A percentile compares a stretch with the other conserved stretches of the same genome.
These are phyloP conservation scores for Pseudogymnoascus sp. DNA, from an alignment of 2,329 filamentous ascomycete genomes.

Conservation along the genomic window DNA sequence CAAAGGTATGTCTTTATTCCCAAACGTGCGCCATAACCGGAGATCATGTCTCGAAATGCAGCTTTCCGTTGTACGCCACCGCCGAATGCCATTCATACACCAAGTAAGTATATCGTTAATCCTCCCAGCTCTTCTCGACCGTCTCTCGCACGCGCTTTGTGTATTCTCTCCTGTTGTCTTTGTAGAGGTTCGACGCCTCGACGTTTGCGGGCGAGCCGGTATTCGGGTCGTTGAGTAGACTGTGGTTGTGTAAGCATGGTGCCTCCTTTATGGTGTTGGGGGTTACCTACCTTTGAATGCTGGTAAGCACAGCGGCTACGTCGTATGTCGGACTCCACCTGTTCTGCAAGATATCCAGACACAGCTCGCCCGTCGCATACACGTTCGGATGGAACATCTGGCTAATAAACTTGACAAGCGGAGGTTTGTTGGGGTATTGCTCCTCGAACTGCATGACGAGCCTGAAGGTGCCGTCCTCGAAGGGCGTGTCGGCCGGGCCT, in stretches of 20 bases:
- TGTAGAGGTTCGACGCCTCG: conserved; percentile 95
- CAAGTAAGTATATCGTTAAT: conserved; percentile 39
- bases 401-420: conserved; percentile 95
- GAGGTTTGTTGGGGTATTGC: conserved; percentile 97
- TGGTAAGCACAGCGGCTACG: conserved; percentile 92
- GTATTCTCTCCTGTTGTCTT: conserved; percentile 95
- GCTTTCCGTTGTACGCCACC: conserved; percentile 9
- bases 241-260: conserved; percentile 30
- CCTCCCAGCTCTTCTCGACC: conserved; percentile 99
- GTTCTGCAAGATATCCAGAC: conserved; percentile 94
- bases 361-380: conserved; percentile 92
- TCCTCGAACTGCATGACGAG: conserved; percentile 99
- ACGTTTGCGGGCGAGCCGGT: conserved; percentile 98
- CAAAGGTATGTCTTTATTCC: conserved; percentile 6
- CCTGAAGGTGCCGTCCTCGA: conserved; percentile 95
- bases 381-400: conserved; percentile 99
- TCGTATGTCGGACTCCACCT: conserved; percentile 98
- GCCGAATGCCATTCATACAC: conserved; percentile 2
- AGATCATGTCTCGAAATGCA: conserved; percentile 8
- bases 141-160: conserved; percentile 91
- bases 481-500: conserved; percentile 90
- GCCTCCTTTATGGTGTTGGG: neutral
- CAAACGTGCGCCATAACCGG: conserved; percentile 7
- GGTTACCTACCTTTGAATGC: conserved; percentile 77
- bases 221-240: conserved; percentile 94